Percentiles rank a stretch among this genome's conserved stretches.
phyloP scores from a whole-genome alignment of 2,329 filamentous ascomycete genomes.

The Leptographium galeiforme region DNA sequence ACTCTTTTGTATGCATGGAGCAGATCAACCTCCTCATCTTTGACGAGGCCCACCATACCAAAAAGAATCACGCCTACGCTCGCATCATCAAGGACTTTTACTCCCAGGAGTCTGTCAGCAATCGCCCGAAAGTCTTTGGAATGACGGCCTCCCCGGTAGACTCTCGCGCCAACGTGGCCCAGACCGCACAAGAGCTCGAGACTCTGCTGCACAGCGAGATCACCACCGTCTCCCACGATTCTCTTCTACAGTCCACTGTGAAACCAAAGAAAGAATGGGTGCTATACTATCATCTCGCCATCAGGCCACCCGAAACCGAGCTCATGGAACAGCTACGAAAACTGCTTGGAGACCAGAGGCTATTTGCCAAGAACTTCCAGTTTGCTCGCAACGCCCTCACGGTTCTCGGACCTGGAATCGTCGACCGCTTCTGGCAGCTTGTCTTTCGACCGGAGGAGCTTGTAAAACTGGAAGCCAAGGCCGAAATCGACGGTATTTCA shows the following conservation, averaged over 20 bases:
- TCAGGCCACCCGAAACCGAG: slow-evolving; percentile 43
- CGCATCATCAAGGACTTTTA: slow-evolving; percentile 86
- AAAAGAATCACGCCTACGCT: slow-evolving; percentile 85
- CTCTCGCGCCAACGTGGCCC: slow-evolving; percentile 57
- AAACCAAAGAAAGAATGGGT: slow-evolving; percentile 46
- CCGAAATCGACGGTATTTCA: slow-evolving; percentile 18
- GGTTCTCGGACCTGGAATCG: slow-evolving; percentile 69
- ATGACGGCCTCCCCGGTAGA: slow-evolving; percentile 97
- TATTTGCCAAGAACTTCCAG: slow-evolving; percentile 43
- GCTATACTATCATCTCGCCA: slow-evolving; percentile 36
- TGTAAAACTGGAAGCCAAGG: slow-evolving; percentile 44
- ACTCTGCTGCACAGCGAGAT: slow-evolving; percentile 68
- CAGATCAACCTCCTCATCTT: slow-evolving; percentile 86
- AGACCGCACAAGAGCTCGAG: slow-evolving; percentile 63
- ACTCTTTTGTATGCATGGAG: slow-evolving; percentile 66
- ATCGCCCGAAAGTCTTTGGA: slow-evolving; percentile 68
- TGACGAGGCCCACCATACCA: slow-evolving; percentile 92
- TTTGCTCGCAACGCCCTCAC: slow-evolving; percentile 47
- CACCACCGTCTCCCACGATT: slow-evolving; percentile 50
- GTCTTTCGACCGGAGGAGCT: slow-evolving; percentile 50
- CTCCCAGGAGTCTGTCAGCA: slow-evolving; percentile 28
- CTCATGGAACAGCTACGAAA: slow-evolving; percentile 45
- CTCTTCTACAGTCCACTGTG: slow-evolving; percentile 42
- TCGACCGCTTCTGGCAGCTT: slow-evolving; percentile 68
- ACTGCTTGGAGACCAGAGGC: slow-evolving; percentile 24